A percentile compares a stretch with the other conserved stretches of the same genome.
Conservation (phyloP, 805 yeast genomes). For the Hanseniaspora lachancei region DNA sequence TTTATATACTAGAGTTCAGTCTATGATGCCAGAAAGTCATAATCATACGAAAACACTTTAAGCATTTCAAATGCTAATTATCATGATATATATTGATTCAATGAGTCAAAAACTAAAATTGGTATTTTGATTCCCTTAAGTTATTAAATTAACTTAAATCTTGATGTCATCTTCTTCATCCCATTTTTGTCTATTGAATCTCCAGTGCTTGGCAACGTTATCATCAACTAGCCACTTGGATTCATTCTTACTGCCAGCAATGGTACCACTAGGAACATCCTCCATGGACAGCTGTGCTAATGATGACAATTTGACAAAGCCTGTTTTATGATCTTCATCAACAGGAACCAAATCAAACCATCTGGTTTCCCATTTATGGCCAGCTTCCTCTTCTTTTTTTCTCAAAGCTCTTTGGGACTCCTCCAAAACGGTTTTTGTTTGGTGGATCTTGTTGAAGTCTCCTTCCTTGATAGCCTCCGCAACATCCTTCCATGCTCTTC, state of each 20-base stretch:
- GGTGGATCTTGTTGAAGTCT: constrained; percentile 61
- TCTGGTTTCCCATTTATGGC: constrained; percentile 58
- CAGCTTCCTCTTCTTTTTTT: constrained; percentile 53
- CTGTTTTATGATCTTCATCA: constrained; percentile 20
- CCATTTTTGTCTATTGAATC: constrained; percentile 45
- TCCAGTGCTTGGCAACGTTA: constrained; percentile 50
- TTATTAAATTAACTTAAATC: not conserved
- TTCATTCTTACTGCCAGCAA: constrained; percentile 45
- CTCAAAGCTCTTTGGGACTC: constrained; percentile 74
- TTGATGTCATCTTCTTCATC: constrained; percentile 46
- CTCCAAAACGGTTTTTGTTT: constrained; percentile 67
- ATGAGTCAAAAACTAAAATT: not conserved
- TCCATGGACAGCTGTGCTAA: constrained; percentile 45
- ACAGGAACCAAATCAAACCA: constrained; percentile 57
- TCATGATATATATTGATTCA: not conserved
- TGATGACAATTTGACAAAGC: constrained; percentile 31
- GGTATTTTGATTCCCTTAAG: not conserved
- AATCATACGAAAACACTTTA: too few species aligned
- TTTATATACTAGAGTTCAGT: too few species aligned
- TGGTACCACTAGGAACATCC: constrained; percentile 57
- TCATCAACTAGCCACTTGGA: constrained; percentile 22
- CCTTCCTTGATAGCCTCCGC: constrained; percentile 73
- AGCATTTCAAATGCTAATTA: not conserved
- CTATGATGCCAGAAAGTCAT: too few species aligned
- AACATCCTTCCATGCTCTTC: constrained; percentile 81